Conservation (phyloP, 495 filamentous ascomycete species). For the Xanthoparmelia taractica region DNA sequence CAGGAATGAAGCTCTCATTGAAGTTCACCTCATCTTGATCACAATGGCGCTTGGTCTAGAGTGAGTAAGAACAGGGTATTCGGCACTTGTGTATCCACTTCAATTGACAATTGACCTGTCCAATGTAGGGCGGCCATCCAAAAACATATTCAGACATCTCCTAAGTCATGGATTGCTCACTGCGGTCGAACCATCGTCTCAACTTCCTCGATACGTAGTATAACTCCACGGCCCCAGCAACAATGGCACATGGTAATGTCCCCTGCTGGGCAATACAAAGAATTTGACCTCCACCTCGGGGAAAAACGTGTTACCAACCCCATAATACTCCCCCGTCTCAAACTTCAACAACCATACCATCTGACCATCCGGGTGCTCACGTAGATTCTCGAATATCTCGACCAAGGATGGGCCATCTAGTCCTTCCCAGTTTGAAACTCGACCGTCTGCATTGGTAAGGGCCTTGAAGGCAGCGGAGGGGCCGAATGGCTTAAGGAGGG, state of each 20-base stretch:
- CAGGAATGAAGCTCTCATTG: background rate
- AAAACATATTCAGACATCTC: background rate
- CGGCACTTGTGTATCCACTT: background rate
- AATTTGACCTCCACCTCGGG: constrained; percentile 87
- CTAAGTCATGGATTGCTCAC: background rate
- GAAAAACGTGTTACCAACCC: constrained; percentile 72
- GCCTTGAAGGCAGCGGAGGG: constrained; percentile 48
- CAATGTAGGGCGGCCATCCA: background rate
- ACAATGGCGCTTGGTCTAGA: background rate
- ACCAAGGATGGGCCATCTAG: constrained; percentile 30
- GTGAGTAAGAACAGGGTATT: background rate
- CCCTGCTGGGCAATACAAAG: constrained; percentile 52
- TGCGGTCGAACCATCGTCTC: constrained; percentile 1
- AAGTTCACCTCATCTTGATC: background rate
- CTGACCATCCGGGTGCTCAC: constrained; percentile 31
- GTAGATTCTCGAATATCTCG: constrained; percentile 36
- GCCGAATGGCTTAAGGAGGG: constrained; percentile 32
- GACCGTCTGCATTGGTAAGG: constrained; percentile 76
- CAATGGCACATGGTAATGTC: constrained; percentile 91
- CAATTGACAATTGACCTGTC: background rate
- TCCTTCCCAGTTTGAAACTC: constrained; percentile 66
- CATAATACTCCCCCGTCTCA: constrained; percentile 70
- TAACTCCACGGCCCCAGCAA: constrained; percentile 85
- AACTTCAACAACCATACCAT: constrained; percentile 68
- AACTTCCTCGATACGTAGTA: constrained; percentile 76